These are phyloP conservation scores for Microcos paniculata DNA, from an alignment of 345 rosid genomes.

Conservation along the genomic window DNA sequence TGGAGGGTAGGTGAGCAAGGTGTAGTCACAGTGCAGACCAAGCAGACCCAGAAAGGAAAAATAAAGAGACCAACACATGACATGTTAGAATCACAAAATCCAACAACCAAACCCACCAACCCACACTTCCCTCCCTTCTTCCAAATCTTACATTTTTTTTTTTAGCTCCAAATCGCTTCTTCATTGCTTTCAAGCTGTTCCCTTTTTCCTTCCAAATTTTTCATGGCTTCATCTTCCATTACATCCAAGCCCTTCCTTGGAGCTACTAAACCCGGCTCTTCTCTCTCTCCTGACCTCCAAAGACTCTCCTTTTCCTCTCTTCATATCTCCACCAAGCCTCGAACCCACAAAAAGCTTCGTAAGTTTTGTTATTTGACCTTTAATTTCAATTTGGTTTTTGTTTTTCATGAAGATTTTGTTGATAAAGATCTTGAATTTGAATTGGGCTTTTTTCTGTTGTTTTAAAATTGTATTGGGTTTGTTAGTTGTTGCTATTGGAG, in stretches of 20 bases:
- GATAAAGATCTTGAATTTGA: not conserved
- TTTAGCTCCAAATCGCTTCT: constrained; percentile 14
- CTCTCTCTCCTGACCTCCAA: constrained; percentile 45
- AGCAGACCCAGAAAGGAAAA: not conserved
- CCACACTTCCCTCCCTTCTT: constrained; percentile 31
- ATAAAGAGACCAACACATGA: not conserved
- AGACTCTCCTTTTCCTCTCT: constrained; percentile 39
- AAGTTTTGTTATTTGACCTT: constrained; percentile 24
- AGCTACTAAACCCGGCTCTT: constrained; percentile 33
- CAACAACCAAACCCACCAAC: not conserved
- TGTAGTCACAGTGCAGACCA: not conserved
- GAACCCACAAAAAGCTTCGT: constrained; percentile 49
- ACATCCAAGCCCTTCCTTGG: constrained; percentile 47
- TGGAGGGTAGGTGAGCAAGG: not conserved
- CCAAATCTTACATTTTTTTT: constrained; percentile 6
- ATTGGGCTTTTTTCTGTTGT: not conserved
- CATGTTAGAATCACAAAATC: not conserved
- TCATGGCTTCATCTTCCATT: constrained; percentile 66
- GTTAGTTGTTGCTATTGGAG: not conserved
- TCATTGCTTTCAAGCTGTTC: not conserved
- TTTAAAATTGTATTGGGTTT: not conserved
- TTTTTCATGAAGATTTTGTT: not conserved
- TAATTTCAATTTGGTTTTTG: not conserved
- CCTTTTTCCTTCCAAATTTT: not conserved
- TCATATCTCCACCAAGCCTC: constrained; percentile 45